Evolutionary conservation across 345 rosid genomes (phyloP).

Genomic region (Cochlearia excelsa): DNA sequence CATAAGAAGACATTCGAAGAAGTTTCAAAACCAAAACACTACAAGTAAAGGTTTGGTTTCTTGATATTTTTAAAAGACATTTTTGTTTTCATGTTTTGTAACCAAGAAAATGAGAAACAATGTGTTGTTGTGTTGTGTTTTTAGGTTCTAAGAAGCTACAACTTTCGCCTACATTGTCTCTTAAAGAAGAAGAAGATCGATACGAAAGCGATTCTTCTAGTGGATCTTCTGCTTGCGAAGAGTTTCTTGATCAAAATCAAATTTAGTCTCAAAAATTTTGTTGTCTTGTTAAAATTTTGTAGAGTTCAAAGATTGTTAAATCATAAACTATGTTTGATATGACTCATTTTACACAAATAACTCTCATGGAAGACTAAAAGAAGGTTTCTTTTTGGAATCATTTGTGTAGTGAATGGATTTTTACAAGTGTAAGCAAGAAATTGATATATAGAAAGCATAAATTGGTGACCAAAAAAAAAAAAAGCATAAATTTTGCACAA

Average conservation of each 20-base stretch:
- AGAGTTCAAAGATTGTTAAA: too few relatives aligned
- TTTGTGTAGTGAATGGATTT: too few relatives aligned
- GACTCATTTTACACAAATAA: too few relatives aligned
- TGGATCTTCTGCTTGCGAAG: slow-evolving; percentile 40
- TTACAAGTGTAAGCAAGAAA: too few relatives aligned
- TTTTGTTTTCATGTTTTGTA: not conserved
- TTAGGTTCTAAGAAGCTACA: slow-evolving; percentile 32
- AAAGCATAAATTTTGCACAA: too few relatives aligned
- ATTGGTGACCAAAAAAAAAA: too few relatives aligned
- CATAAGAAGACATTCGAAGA: slow-evolving; percentile 85
- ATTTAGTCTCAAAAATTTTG: slow-evolving; percentile 17
- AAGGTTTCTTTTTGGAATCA: too few relatives aligned
- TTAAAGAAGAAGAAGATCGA: slow-evolving; percentile 37
- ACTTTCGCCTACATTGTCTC: slow-evolving; percentile 30
- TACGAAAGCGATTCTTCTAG: slow-evolving; percentile 36
- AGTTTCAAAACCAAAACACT: slow-evolving; percentile 63
- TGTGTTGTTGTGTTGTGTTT: slow-evolving; percentile 8
- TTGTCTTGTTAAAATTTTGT: too few relatives aligned
- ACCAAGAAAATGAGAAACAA: not conserved
- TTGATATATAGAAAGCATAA: too few relatives aligned
- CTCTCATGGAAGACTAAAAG: too few relatives aligned
- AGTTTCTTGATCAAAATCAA: slow-evolving; percentile 35
- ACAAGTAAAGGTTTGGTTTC: slow-evolving; percentile 56
- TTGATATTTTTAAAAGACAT: not conserved
- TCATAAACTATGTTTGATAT: too few relatives aligned